Base-by-base conservation (phyloP, 441 rosid genomes). In the Omphalea diandra region DNA sequence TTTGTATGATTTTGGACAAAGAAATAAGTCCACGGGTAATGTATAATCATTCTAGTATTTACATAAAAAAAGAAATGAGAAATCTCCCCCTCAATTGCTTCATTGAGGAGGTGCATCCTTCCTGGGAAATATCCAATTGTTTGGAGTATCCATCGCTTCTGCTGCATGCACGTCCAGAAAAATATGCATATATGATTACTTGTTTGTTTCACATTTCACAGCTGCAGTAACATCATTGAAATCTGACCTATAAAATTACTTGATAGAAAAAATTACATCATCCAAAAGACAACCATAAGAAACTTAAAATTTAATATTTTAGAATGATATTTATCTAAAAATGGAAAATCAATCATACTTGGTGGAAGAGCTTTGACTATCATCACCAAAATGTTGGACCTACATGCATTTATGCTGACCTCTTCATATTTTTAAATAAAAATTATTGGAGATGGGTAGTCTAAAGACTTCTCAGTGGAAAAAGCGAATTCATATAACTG, bases 71-170 rank as follows among this genome's bases (percentile, higher is more conserved):
- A 33, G 40, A 47, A 18, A 33, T 33, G 44, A 58, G 12, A 18
- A 47, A 20, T 11, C 0, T 36, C 43, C 67, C 1, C 24, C 22
- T 12, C 6, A 7, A 8, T 59, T 33, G 14, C 6, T n/a, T 59
- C 12, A 50, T 2, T 35, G 29, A 22, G 2, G 29, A 9, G 26
- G 44, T 59, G 3, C 33, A 1, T 6, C 17, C 24, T 22, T 26
- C 10, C 35, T 7, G 22, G 14, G 36, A 7, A 62, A 14, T 22
- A 62, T 41, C 6, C 1, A 22, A 31, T 12, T 20, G 41, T 33
- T n/a, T n/a, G 12, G 27, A 2, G 43, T 31, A 29, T 29, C 63
- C 44, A 68, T 57, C 20, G 31, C 55, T 67, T 55, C 72, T 20
- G 20, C 7, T 27, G 26, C 61, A n/a, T 54, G 71, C 72, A 43